Percentiles rank a stretch among this genome's conserved stretches.
These are phyloP conservation scores for Ceratobasidium sp. DNA, from an alignment of 1,284 basidiomycete genomes.

Conservation along the genomic window DNA sequence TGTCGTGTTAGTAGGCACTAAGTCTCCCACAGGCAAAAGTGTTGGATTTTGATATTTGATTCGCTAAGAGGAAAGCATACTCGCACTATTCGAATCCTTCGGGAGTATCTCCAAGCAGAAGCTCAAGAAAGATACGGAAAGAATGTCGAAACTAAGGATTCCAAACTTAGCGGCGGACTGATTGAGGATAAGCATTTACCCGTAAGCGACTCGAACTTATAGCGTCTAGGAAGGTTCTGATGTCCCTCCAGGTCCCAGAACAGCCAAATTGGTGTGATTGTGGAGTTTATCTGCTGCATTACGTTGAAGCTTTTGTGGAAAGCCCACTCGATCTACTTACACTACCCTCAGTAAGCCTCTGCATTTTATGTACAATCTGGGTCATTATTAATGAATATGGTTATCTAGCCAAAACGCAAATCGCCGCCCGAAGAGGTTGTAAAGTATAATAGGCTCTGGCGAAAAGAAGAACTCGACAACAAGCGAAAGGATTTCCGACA, in stretches of 20 bases:
- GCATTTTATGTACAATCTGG: slow-evolving; percentile 20
- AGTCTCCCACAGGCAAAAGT: slow-evolving; percentile 60
- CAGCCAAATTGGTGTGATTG: slow-evolving; percentile 66
- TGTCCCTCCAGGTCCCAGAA: slow-evolving; percentile 56
- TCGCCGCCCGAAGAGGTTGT: slow-evolving; percentile 6
- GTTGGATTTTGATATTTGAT: slow-evolving; percentile 88
- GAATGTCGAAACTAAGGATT: slow-evolving; percentile 58
- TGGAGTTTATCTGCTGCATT: slow-evolving; percentile 62
- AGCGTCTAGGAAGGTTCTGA: slow-evolving; percentile 15
- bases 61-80: slow-evolving; percentile 82
- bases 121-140: slow-evolving; percentile 80
- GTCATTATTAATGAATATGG: not conserved
- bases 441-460: slow-evolving; percentile 39
- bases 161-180: slow-evolving; percentile 65
- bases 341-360: slow-evolving; percentile 55
- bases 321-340: slow-evolving; percentile 53
- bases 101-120: slow-evolving; percentile 80
- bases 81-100: slow-evolving; percentile 72
- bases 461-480: slow-evolving; percentile 24
- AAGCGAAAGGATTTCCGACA: slow-evolving; percentile 43
- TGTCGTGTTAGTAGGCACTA: slow-evolving; percentile 21
- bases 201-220: not conserved
- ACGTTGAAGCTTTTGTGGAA: slow-evolving; percentile 55
- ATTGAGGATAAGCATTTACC: slow-evolving; percentile 43
- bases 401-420: slow-evolving; percentile 30